A percentile compares a stretch with the other conserved stretches of the same genome.
phyloP scores from a whole-genome alignment of 768 basidiomycete genomes.

The Lepiota subincarnata region DNA sequence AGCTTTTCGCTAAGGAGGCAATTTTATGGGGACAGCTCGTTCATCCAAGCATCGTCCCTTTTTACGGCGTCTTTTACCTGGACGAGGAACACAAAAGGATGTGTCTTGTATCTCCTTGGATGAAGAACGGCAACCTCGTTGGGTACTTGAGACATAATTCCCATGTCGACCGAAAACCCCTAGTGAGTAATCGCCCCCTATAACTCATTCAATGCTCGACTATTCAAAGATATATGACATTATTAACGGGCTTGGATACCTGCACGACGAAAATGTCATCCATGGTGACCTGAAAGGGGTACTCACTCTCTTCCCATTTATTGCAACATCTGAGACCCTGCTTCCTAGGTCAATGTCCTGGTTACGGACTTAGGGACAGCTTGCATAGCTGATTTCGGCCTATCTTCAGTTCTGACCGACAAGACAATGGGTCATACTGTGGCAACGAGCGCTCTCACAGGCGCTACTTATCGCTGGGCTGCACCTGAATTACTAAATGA shows the following conservation, averaged over 20 bases:
- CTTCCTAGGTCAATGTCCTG: constrained; percentile 13
- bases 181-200: neutral
- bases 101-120: constrained; percentile 15
- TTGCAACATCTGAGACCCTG: neutral
- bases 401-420: constrained; percentile 9
- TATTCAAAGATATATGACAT: constrained; percentile 12
- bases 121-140: constrained; percentile 12
- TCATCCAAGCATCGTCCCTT: constrained; percentile 2
- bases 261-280: constrained; percentile 13
- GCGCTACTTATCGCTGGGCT: constrained; percentile 14
- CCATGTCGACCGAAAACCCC: neutral
- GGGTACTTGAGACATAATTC: constrained; percentile 2
- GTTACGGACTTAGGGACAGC: constrained; percentile 9
- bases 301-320: neutral
- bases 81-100: neutral
- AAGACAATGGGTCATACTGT: constrained; percentile 6
- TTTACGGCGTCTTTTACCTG: constrained; percentile 10
- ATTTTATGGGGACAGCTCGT: constrained; percentile 3
- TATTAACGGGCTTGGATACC: constrained; percentile 9
- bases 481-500: constrained; percentile 15
- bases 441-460: neutral
- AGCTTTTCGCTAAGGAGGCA: constrained; percentile 2
- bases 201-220: neutral
- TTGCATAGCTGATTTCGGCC: constrained; percentile 17
- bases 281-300: constrained; percentile 18